Evolutionary conservation across 2,329 filamentous ascomycete species (phyloP).

Genomic region (Monosporascus cannonballus): DNA sequence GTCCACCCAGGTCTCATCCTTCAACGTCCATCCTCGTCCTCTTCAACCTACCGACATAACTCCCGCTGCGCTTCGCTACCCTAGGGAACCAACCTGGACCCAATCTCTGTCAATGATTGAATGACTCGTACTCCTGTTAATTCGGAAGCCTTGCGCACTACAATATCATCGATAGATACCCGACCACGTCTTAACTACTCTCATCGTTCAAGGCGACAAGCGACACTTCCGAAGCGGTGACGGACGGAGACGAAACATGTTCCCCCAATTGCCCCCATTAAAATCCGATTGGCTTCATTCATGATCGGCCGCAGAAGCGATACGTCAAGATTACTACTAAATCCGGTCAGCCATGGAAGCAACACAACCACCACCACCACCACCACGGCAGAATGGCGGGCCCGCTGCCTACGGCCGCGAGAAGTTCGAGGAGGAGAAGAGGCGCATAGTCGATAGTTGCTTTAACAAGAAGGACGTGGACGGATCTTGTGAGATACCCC

Average conservation of each 20-base stretch:
- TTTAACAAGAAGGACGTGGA: constrained; percentile 86
- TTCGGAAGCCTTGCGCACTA: not conserved
- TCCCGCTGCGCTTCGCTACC: too few species aligned
- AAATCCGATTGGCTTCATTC: constrained; percentile 16
- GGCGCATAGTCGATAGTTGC: constrained; percentile 88
- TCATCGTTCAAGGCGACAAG: not conserved
- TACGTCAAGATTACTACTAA: constrained; percentile 1
- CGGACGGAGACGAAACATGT: constrained; percentile 17
- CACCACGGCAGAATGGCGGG: constrained; percentile 24
- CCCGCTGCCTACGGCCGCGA: constrained; percentile 29
- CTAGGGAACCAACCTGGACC: too few species aligned
- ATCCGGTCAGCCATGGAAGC: constrained; percentile 18
- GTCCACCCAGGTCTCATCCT: too few species aligned
- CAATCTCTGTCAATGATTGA: too few species aligned
- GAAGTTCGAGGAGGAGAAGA: constrained; percentile 94
- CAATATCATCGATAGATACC: not conserved
- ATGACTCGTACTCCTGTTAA: too few species aligned
- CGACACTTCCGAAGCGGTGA: not conserved
- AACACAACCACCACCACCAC: not conserved
- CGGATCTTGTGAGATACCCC: constrained; percentile 63
- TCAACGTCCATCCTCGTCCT: too few species aligned
- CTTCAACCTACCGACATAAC: too few species aligned
- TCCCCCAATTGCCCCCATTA: constrained; percentile 17
- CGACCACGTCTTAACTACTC: not conserved
- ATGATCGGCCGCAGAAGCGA: constrained; percentile 18